These are phyloP conservation scores for Cutaneotrichosporon sp. DNA, from an alignment of 1,284 basidiomycete genomes.

Conservation along the genomic window DNA sequence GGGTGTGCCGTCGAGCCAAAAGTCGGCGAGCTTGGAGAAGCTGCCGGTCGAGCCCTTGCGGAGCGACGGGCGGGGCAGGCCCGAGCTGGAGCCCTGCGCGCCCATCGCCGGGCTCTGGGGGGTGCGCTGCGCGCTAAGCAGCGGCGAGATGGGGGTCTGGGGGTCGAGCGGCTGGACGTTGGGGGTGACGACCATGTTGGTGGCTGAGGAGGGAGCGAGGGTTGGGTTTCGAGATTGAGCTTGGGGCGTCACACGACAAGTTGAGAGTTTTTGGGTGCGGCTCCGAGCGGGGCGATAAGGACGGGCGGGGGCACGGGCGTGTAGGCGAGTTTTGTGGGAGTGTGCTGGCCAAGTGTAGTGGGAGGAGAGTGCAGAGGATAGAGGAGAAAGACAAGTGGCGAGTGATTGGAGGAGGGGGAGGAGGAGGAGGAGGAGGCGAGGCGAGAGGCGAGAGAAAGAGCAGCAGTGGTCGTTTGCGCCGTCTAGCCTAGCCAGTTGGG, in stretches of 20 bases:
- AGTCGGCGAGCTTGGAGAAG: conserved; percentile 50
- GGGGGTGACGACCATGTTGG: conserved; percentile 37
- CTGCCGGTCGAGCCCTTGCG: conserved; percentile 43
- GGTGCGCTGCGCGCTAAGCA: conserved; percentile 17
- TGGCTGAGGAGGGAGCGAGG: conserved; percentile 5
- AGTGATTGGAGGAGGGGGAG: too few relatives aligned
- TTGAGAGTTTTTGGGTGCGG: too few relatives aligned
- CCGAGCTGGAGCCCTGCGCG: background rate
- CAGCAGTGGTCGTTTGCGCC: too few relatives aligned
- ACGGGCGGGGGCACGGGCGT: background rate
- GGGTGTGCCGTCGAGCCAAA: conserved; percentile 39
- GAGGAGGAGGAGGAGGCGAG: too few relatives aligned
- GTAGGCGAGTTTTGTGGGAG: background rate
- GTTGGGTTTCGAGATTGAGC: background rate
- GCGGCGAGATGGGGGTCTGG: conserved; percentile 25
- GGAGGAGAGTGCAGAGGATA: too few relatives aligned
- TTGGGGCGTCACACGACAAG: conserved; percentile 5
- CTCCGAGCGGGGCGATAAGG: background rate
- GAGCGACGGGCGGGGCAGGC: conserved; percentile 25
- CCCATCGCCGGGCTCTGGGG: background rate
- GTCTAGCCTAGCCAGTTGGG: too few relatives aligned
- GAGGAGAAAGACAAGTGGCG: too few relatives aligned
- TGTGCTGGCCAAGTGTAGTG: too few relatives aligned
- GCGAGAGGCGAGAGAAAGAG: too few relatives aligned
- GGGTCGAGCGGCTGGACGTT: conserved; percentile 22